phyloP scores from a whole-genome alignment of 2,329 filamentous ascomycete species.

The Alternaria sp. region DNA sequence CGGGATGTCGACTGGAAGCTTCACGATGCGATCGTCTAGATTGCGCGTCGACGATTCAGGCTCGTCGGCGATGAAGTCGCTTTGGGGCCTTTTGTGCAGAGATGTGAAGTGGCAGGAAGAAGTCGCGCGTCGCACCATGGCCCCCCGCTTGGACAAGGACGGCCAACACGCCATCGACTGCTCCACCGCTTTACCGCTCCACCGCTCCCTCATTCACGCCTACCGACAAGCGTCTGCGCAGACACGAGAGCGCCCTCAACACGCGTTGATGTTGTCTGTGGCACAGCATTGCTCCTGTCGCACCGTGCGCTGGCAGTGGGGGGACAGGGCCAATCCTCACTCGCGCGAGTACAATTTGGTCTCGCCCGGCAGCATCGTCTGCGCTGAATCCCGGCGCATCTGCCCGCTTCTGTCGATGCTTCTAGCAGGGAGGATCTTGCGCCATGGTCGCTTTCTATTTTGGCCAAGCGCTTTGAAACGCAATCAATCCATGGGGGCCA shows the following conservation, averaged over 20 bases:
- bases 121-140: slow-evolving; percentile 18
- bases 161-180: slow-evolving; percentile 14
- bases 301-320: slow-evolving; percentile 8
- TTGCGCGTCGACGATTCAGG: slow-evolving; percentile 13
- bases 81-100: slow-evolving; percentile 24
- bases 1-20: slow-evolving; percentile 9
- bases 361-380: slow-evolving; percentile 6
- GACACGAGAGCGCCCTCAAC: slow-evolving; percentile 9
- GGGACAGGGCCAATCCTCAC: slow-evolving; percentile 7
- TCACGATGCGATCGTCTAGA: slow-evolving; percentile 12
- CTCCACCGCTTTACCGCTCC: slow-evolving; percentile 12
- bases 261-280: slow-evolving; percentile 5
- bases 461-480: slow-evolving; percentile 47
- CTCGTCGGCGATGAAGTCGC: slow-evolving; percentile 16
- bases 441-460: slow-evolving; percentile 41
- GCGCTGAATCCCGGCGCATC: slow-evolving; percentile 20
- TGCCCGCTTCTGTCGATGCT: slow-evolving; percentile 34
- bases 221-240: slow-evolving; percentile 19
- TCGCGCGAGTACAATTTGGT: slow-evolving; percentile 8
- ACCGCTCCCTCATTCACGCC: slow-evolving; percentile 11
- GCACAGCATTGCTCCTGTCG: slow-evolving; percentile 11
- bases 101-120: slow-evolving; percentile 17
- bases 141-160: slow-evolving; percentile 15
- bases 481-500: slow-evolving; percentile 39
- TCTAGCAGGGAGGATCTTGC: slow-evolving; percentile 47